Conservation (phyloP, 768 basidiomycete species). For the Leucosporidium creatinivorum region DNA sequence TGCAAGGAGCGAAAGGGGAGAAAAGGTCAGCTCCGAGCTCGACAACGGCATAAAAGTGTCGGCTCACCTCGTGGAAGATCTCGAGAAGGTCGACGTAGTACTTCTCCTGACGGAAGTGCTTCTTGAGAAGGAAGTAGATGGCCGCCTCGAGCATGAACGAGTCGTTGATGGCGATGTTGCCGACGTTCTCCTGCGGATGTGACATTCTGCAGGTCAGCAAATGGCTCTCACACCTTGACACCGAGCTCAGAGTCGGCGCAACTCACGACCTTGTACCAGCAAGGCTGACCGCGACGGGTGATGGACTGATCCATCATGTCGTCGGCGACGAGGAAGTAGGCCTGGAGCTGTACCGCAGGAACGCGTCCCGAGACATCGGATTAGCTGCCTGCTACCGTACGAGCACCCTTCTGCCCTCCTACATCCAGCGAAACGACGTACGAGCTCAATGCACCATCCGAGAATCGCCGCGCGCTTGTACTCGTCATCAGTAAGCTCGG, state of each 20-base stretch:
- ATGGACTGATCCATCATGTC: constrained; percentile 96
- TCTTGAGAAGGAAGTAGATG: constrained; percentile 83
- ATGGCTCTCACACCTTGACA: background rate
- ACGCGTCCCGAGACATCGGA: no score
- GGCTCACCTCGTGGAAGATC: constrained; percentile 71
- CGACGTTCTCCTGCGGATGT: constrained; percentile 47
- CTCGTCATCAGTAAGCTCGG: constrained; percentile 65
- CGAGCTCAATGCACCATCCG: constrained; percentile 93
- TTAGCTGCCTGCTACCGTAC: background rate
- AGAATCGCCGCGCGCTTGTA: constrained; percentile 80
- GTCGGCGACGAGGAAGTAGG: constrained; percentile 91
- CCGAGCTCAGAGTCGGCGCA: background rate
- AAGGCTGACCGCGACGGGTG: constrained; percentile 87
- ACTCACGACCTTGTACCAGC: constrained; percentile 70
- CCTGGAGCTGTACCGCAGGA: constrained; percentile 65
- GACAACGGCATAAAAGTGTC: background rate
- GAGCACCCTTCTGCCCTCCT: background rate
- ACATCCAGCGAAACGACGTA: constrained; percentile 45
- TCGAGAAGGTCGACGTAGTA: constrained; percentile 89
- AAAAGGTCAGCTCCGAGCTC: background rate
- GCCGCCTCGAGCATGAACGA: constrained; percentile 91
- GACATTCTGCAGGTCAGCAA: background rate
- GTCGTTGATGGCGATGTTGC: constrained; percentile 89
- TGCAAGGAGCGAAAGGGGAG: constrained; percentile 29
- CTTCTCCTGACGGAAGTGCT: constrained; percentile 67